Evolutionary conservation across 495 filamentous ascomycete genomes (phyloP), one percentile per base, ranked within the genome.

Genomic region (Penicillium soppii): DNA sequence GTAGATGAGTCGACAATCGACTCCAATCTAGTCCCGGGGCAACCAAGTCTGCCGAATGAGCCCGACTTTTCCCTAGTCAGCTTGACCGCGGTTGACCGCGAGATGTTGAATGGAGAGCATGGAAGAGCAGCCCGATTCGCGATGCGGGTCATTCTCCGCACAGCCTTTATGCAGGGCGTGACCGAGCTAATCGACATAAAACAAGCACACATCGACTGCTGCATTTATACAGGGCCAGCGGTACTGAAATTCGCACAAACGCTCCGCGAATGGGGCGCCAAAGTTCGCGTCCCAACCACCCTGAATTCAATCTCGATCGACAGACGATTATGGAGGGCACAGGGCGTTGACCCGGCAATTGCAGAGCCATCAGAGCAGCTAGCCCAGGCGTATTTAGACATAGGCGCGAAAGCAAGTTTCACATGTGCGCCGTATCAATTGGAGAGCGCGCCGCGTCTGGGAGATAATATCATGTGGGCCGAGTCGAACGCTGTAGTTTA

Each of bases 241-340:
- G 54, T 52, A 20, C 29, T 69, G 9, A 30, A 27, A 7, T 62
- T 69, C 29, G 58, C 66, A 10, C 39, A 62, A 25, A 50, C 10
- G 5, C 51, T 71, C 15, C 52, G 51, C 1, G 36, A 47, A n/a
- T 26, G 52, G 40, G 63, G 65, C 4, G 65, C 45, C 5, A 52
- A 47, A 27, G 52, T 66, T 9, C 41, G 41, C 2, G 38, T 71
- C 5, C 61, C 68, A 9, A 71, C 68, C 0, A 56, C 65, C 4
- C 38, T 68, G 25, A 67, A 68, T 23, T 54, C 68, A 4, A 71
- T 68, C 5, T 71, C 65, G n/a, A 63, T 68, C 20, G 68, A 71
- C 35, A 56, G 50, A 16, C 38, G 53, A 1, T 53, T 65, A 4
- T 65, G 61, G 59, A 54, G 53, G 2, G 57, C 51, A 2, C 57